These are phyloP conservation scores for Cladophialophora chaetospira DNA, from an alignment of 2,329 filamentous ascomycete species.

Conservation along the genomic window DNA sequence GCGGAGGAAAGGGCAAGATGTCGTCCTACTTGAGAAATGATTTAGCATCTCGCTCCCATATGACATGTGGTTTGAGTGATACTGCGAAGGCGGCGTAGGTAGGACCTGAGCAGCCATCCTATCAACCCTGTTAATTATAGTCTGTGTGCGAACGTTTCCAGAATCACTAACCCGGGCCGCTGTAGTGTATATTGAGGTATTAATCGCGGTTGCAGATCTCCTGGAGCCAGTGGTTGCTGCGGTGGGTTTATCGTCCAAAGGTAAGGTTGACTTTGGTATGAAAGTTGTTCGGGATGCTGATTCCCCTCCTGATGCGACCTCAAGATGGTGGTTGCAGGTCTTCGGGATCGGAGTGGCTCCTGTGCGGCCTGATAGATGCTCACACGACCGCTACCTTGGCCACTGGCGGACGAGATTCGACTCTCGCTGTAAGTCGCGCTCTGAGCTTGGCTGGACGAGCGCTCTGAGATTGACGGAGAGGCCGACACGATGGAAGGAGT, in stretches of 20 bases:
- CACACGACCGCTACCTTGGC: conserved; percentile 10
- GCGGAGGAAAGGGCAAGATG: not conserved
- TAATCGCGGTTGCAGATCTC: conserved; percentile 5
- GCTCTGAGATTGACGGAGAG: conserved; percentile 17
- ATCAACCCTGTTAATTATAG: not conserved
- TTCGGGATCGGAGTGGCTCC: conserved; percentile 10
- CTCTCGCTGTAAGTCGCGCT: conserved; percentile 18
- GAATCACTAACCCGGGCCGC: conserved; percentile 21
- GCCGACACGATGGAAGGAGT: conserved; percentile 17
- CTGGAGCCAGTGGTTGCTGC: conserved; percentile 5
- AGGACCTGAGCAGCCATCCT: conserved; percentile 31
- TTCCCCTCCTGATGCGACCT: conserved; percentile 15
- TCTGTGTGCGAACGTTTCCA: not conserved
- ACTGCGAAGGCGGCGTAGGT: conserved; percentile 18
- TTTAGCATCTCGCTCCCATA: conserved; percentile 20
- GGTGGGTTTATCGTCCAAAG: conserved; percentile 12
- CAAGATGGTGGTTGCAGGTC: conserved; percentile 4
- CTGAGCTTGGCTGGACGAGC: conserved; percentile 15
- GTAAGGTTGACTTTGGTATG: conserved; percentile 13
- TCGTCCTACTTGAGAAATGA: conserved; percentile 11
- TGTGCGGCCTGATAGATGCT: conserved; percentile 12
- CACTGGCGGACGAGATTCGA: conserved; percentile 18
- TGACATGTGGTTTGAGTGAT: conserved; percentile 12
- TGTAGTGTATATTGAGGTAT: conserved; percentile 17
- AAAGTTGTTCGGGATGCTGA: conserved; percentile 1